Conservation (phyloP, 208 protist genomes). For the Perkinsela sp. region DNA sequence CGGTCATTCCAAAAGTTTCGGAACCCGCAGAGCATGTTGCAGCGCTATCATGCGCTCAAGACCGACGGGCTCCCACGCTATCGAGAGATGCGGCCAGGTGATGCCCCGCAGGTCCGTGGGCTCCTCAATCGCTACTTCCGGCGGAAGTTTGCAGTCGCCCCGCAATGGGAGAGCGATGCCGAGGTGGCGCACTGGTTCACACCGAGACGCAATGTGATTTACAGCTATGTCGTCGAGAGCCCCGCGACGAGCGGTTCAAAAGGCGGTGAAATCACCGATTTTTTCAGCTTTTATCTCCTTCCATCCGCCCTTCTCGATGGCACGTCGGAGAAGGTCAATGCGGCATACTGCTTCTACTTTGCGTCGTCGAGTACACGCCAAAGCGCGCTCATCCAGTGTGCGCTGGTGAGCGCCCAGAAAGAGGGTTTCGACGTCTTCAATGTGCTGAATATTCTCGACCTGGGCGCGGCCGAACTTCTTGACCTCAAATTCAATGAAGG, state of each 20-base stretch:
- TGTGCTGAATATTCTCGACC: slow-evolving; percentile 81
- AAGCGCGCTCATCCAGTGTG: slow-evolving; percentile 54
- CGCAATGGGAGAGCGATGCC: slow-evolving; percentile 41
- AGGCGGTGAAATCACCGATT: slow-evolving; percentile 65
- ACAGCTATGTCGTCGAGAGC: slow-evolving; percentile 74
- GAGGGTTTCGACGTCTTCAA: slow-evolving; percentile 94
- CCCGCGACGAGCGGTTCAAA: slow-evolving; percentile 2
- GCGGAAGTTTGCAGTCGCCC: slow-evolving; percentile 33
- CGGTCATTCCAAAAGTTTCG: slow-evolving; percentile 22
- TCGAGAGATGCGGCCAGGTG: slow-evolving; percentile 31
- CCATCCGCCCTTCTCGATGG: slow-evolving; percentile 85
- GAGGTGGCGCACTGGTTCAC: slow-evolving; percentile 85
- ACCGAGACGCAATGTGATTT: slow-evolving; percentile 67
- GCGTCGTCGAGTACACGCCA: slow-evolving; percentile 47
- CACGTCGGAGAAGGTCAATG: slow-evolving; percentile 62
- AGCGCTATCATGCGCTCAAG: slow-evolving; percentile 28
- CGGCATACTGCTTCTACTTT: slow-evolving; percentile 89
- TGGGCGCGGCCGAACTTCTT: slow-evolving; percentile 40
- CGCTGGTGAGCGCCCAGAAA: slow-evolving; percentile 55
- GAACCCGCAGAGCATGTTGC: slow-evolving; percentile 44
- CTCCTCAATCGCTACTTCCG: slow-evolving; percentile 52
- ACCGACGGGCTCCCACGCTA: slow-evolving; percentile 15
- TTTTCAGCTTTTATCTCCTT: slow-evolving; percentile 87
- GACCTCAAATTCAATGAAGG: slow-evolving; percentile 85
- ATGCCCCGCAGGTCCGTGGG: slow-evolving; percentile 26